Evolutionary conservation across 2,329 filamentous ascomycete species (phyloP).

Genomic region (Clarireedia paspali): DNA sequence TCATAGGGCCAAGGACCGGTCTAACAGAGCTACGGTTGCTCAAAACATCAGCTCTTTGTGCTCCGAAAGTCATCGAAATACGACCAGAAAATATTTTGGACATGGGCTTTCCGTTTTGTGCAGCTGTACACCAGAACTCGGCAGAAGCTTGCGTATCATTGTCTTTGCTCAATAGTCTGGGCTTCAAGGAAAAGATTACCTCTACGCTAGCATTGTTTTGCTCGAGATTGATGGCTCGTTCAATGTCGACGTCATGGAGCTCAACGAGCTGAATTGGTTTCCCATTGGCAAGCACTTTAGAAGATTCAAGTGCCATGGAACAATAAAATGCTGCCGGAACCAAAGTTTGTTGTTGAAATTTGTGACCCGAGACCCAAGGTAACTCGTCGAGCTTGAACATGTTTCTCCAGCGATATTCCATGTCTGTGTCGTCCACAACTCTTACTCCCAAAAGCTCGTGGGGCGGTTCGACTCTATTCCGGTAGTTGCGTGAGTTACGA

Average conservation of each 20-base stretch:
- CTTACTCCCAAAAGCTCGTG: slow-evolving; percentile 30
- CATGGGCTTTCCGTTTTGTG: neutral
- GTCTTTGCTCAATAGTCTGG: neutral
- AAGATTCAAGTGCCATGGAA: slow-evolving; percentile 27
- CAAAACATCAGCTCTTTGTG: neutral
- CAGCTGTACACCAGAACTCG: slow-evolving; percentile 5
- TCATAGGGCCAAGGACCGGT: slow-evolving; percentile 3
- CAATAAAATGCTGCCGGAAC: slow-evolving; percentile 29
- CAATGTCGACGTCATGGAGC: slow-evolving; percentile 15
- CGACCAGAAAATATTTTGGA: slow-evolving; percentile 2
- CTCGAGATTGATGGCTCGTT: slow-evolving; percentile 13
- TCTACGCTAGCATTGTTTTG: slow-evolving; percentile 14
- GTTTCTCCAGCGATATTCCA: slow-evolving; percentile 27
- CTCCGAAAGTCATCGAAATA: slow-evolving; percentile 1
- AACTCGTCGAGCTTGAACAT: slow-evolving; percentile 20
- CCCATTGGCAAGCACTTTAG: slow-evolving; percentile 4
- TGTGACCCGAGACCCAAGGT: slow-evolving; percentile 28
- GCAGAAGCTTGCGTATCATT: neutral
- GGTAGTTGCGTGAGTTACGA: slow-evolving; percentile 36
- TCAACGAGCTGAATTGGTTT: slow-evolving; percentile 22
- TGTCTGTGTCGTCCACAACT: slow-evolving; percentile 12
- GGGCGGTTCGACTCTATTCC: slow-evolving; percentile 36
- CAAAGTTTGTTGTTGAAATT: slow-evolving; percentile 17
- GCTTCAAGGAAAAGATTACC: slow-evolving; percentile 11
- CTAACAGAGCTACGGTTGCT: neutral